Conservation (phyloP, 345 rosid genomes). For the Jatropha curcas region DNA sequence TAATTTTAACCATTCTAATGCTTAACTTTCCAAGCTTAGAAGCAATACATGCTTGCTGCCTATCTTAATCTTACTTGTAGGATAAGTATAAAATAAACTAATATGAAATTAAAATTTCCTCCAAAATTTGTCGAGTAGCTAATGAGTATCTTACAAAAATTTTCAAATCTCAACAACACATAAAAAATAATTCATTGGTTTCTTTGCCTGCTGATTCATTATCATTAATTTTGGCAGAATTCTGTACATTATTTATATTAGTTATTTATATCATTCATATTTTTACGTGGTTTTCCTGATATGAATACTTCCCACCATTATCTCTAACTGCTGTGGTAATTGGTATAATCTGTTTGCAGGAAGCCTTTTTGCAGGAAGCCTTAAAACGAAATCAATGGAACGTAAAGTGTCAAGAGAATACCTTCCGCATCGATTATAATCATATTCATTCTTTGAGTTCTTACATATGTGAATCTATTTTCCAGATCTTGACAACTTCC, state of each 20-base stretch:
- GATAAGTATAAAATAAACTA: too few relatives aligned
- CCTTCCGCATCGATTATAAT: background rate
- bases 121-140: too few relatives aligned
- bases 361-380: too few relatives aligned
- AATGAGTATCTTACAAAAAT: too few relatives aligned
- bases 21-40: too few relatives aligned
- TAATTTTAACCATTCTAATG: too few relatives aligned
- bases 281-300: background rate
- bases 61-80: too few relatives aligned
- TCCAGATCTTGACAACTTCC: conserved; percentile 71
- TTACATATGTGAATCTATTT: background rate
- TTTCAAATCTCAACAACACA: too few relatives aligned
- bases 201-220: background rate
- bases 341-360: conserved; percentile 45
- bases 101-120: too few relatives aligned
- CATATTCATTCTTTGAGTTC: background rate
- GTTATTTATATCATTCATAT: background rate
- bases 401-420: conserved; percentile 49
- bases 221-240: background rate
- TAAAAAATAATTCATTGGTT: background rate
- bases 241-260: background rate
- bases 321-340: too few relatives aligned
- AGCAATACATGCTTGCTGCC: too few relatives aligned
- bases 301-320: background rate
- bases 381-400: conserved; percentile 72